Evolutionary conservation across 495 filamentous ascomycete species (phyloP).

Genomic region (Trichoderma asperelloides): DNA sequence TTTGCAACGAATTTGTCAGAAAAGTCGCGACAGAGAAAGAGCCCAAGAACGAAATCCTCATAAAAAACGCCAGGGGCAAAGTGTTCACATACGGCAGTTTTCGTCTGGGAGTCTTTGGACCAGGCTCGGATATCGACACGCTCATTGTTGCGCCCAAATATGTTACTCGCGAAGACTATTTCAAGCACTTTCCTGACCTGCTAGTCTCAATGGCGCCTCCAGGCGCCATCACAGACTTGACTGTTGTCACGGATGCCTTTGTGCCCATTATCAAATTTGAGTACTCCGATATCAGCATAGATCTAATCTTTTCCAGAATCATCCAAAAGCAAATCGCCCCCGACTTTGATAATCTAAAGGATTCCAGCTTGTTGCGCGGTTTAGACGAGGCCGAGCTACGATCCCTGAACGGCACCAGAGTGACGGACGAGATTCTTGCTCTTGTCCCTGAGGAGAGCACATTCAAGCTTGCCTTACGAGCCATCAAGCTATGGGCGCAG

Average conservation of each 20-base stretch:
- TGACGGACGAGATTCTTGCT: conserved; percentile 82
- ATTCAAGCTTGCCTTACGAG: conserved; percentile 78
- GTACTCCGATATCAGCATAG: conserved; percentile 81
- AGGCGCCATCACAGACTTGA: conserved; percentile 76
- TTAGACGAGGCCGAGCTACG: conserved; percentile 78
- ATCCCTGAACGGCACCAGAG: conserved; percentile 85
- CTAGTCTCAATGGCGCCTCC: conserved; percentile 62
- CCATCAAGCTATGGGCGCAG: conserved; percentile 94
- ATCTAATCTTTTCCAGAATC: conserved; percentile 85
- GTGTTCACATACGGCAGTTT: conserved; percentile 95
- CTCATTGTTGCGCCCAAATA: conserved; percentile 85
- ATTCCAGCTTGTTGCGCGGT: conserved; percentile 76
- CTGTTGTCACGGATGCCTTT: conserved; percentile 77
- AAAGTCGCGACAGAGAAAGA: conserved; percentile 62
- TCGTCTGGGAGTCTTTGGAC: conserved; percentile 85
- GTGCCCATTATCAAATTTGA: conserved; percentile 96
- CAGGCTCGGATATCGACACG: conserved; percentile 96
- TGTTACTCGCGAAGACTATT: conserved; percentile 80
- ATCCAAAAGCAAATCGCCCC: conserved; percentile 60
- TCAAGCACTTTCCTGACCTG: conserved; percentile 70
- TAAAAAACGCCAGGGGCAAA: conserved; percentile 76
- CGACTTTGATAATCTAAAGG: conserved; percentile 56
- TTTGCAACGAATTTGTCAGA: conserved; percentile 77
- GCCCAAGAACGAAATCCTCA: conserved; percentile 62
- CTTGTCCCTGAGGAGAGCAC: conserved; percentile 82